phyloP scores from a whole-genome alignment of 2,329 filamentous ascomycete species.

The Scleromitrula shiraiana region DNA sequence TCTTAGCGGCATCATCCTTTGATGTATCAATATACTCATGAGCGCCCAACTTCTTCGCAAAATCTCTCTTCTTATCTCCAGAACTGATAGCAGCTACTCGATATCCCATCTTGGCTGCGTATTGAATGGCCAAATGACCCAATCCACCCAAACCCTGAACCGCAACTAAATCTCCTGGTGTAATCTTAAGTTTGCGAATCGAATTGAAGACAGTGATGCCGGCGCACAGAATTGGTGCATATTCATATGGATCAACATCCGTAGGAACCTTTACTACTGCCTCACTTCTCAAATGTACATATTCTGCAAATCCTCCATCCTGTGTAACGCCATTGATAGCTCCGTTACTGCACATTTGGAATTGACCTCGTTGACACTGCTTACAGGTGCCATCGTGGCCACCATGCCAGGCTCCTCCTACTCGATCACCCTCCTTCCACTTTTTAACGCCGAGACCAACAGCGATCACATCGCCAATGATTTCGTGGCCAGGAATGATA shows the following conservation, averaged over 20 bases:
- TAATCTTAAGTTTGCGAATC: slow-evolving; percentile 45
- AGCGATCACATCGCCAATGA: slow-evolving; percentile 58
- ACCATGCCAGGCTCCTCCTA: slow-evolving; percentile 64
- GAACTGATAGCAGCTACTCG: slow-evolving; percentile 61
- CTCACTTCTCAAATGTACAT: slow-evolving; percentile 51
- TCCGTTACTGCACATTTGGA: slow-evolving; percentile 57
- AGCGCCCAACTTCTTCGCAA: slow-evolving; percentile 55
- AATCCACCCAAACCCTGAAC: slow-evolving; percentile 67
- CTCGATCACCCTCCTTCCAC: slow-evolving; percentile 56
- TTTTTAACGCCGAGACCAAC: slow-evolving; percentile 48
- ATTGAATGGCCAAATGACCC: slow-evolving; percentile 71
- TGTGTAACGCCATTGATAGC: slow-evolving; percentile 56
- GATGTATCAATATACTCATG: slow-evolving; percentile 51
- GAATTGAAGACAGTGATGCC: slow-evolving; percentile 57
- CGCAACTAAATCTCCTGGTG: slow-evolving; percentile 45
- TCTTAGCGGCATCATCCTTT: slow-evolving; percentile 39
- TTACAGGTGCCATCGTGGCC: slow-evolving; percentile 51
- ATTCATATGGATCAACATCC: slow-evolving; percentile 43
- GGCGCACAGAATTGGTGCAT: slow-evolving; percentile 55
- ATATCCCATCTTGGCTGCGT: slow-evolving; percentile 68
- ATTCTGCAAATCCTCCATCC: slow-evolving; percentile 63
- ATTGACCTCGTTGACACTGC: slow-evolving; percentile 50
- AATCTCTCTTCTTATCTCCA: slow-evolving; percentile 57
- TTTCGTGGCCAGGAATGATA: slow-evolving; percentile 61
- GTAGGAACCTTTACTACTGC: slow-evolving; percentile 49